A percentile compares a stretch with the other conserved stretches of the same genome.
phyloP scores from a whole-genome alignment of 2,329 filamentous ascomycete species.

The Ophiocordyceps sinensis region DNA sequence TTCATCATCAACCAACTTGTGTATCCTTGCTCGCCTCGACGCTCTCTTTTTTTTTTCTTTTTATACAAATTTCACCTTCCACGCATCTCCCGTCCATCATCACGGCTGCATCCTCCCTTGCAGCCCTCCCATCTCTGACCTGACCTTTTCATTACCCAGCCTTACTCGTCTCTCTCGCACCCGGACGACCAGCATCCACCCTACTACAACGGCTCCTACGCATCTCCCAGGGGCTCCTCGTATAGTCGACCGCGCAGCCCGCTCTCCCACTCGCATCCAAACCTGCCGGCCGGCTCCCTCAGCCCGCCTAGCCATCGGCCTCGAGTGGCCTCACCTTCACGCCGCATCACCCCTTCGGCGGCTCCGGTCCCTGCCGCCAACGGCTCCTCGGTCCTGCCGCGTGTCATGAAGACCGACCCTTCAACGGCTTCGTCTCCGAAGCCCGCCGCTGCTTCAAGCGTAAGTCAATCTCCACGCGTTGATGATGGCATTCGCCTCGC shows the following conservation, averaged over 20 bases:
- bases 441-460: conserved; percentile 17
- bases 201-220: conserved; percentile 35
- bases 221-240: conserved; percentile 29
- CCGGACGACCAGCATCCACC: conserved; percentile 26
- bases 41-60: too few relatives aligned
- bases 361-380: conserved; percentile 24
- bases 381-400: conserved; percentile 14
- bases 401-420: conserved; percentile 23
- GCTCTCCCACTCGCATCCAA: conserved; percentile 32
- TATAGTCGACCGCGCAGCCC: conserved; percentile 35
- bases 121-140: conserved; percentile 1
- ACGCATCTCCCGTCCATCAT: neutral
- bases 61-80: too few relatives aligned
- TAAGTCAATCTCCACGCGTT: conserved; percentile 9
- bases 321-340: conserved; percentile 32
- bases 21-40: too few relatives aligned
- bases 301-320: conserved; percentile 26
- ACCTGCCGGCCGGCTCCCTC: conserved; percentile 25
- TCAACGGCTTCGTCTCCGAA: conserved; percentile 25
- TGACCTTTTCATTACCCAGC: conserved; percentile 2
- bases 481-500: neutral
- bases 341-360: conserved; percentile 11
- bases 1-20: neutral
- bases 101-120: conserved; percentile 1
- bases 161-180: conserved; percentile 25